Base-by-base conservation (phyloP, 2,329 filamentous ascomycete genomes). In the Aureobasidium sp. region DNA sequence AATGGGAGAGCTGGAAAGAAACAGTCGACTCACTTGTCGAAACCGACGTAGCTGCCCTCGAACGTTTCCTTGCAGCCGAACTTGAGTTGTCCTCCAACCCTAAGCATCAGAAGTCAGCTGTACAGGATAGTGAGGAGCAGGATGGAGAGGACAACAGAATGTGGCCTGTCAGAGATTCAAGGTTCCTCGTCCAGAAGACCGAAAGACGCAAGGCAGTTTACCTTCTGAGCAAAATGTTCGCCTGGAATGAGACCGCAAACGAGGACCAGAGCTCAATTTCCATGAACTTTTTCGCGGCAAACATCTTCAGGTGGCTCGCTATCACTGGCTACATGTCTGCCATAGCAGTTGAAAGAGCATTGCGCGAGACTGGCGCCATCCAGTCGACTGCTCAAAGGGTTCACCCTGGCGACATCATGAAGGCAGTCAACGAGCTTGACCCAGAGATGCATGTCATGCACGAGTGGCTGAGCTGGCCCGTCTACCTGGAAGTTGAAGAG, bases 381-480 rank as follows among this genome's bases (percentile, higher is more conserved):
- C 51, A 53, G 26, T 55, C 62, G 63, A n/a, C 76, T 81, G 29
- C 74, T 82, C 15, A 79, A 20, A 66, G 60, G 15, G 56, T 69
- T 10, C 64, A 65, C 9, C 65, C 85, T 12, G 82, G 83, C 37
- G 84, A 88, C 63, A 77, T 92, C 4, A 81, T 89, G 26, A 74
- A 79, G 48, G 79, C 86, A 48, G 75, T 92, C 41, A 80, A 82
- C 0, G 80, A 86, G 53, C 79, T 86, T n/a, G 88, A 92, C 67
- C 82, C 85, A 2, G 84, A 85, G 37, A 81, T 90, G 71, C 83
- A 86, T 56, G 76, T 90, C 2, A 78, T 92, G 43, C 79, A 87
- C 47, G 82, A 81, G 61, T 84, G 90, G 63, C 77, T 92, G 7
- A 82, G 84, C 24, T 69, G 76, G 43, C 81, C 82, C 6, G 88